Evolutionary conservation across 2,329 filamentous ascomycete species (phyloP), one percentile per base, ranked within the genome.

Genomic region (Aspergillus ochraceus): DNA sequence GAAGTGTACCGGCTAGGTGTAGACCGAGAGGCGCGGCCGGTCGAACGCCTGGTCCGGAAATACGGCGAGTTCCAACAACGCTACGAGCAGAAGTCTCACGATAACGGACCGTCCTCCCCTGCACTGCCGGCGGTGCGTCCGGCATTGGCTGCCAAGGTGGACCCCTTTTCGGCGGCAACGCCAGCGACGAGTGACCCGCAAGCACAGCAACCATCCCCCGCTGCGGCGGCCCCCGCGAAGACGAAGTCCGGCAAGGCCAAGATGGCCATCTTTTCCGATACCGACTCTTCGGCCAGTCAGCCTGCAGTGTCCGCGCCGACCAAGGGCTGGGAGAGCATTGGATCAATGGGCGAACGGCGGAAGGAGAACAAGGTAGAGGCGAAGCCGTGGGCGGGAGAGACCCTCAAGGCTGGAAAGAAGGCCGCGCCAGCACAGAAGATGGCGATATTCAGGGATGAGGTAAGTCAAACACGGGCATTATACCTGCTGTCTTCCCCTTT

Each of bases 401-500:
- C 90, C 46, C 78, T 99, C 67, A 91, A 94, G 76, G 90, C 87
- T 2, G 92, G 90, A 47, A 94, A 92, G 69, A 95, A 91, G 80
- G 91, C 91, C 79, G 86, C 82, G 49, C 86, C 84, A 32, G 84
- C 84, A 56, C 83, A 88, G 56, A 98, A 97, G 82, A 90, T 99
- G 88, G 82, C 89, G 71, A 86, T 99, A 50, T 99, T 97, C 82
- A 94, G 91, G 83, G 95, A 99, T 83, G 83, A 90, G 90, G 95
- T 99, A 89, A 89, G 92, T 84, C 74, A 17, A 29, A 42, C 36
- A 24, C 45, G 22, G 45, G 45, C 70, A 70, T 69, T 65, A 69
- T 67, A 74, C 73, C 68, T 66, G 64, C 65, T 68, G 64, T 64
- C 67, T 65, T 67, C 70, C 67, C 73, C 70, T 67, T 71, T 68